Base-by-base conservation (phyloP, 2,329 filamentous ascomycete species). In the Aspergillus tanneri region DNA sequence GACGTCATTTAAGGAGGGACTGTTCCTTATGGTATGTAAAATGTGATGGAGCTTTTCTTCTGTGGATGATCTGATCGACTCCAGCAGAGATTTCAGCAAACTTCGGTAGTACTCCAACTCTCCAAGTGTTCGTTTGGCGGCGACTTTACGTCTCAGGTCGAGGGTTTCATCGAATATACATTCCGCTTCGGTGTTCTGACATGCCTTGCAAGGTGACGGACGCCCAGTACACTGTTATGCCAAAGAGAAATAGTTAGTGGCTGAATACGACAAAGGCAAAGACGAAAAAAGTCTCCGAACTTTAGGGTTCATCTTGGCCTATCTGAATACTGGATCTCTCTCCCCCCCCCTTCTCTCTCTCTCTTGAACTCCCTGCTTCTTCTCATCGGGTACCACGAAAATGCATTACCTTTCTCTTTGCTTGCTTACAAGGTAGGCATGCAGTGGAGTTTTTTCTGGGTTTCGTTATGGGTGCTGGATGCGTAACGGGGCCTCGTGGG, bases 391-490 rank as follows among this genome's bases (percentile, higher is more conserved):
- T 21, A 7, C 11, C 11, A 18, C 14, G 3, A 11, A 22, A 11
- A 28, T 42, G 16, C 18, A 34, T 46, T 60, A 65, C 67, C 58
- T 70, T 70, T 54, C 67, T 62, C 50, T 69, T 70, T 14, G 67
- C 65, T 25, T 63, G 55, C 37, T 69, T 70, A 47, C 67, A 70
- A 37, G 64, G 57, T 16, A 60, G 45, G 38, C 67, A 70, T 19
- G 67, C 67, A 3, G 61, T 68, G 3, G 67, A 70, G 38, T 63
- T 70, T 54, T 70, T 70, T 39, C 63, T 68, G 19, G 60, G 60
- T 37, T 61, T 62, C 35, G 50, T 52, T 34, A 67, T 36, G n/a
- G 58, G 39, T n/a, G 55, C 50, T 23, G 51, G 30, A 43, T 50
- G 22, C 52, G 55, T 42, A 49, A 57, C 34, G 48, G 47, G 28